Evolutionary conservation across 345 rosid genomes (phyloP), one percentile per base, ranked within the genome.

Genomic region (Brassica cretica): DNA sequence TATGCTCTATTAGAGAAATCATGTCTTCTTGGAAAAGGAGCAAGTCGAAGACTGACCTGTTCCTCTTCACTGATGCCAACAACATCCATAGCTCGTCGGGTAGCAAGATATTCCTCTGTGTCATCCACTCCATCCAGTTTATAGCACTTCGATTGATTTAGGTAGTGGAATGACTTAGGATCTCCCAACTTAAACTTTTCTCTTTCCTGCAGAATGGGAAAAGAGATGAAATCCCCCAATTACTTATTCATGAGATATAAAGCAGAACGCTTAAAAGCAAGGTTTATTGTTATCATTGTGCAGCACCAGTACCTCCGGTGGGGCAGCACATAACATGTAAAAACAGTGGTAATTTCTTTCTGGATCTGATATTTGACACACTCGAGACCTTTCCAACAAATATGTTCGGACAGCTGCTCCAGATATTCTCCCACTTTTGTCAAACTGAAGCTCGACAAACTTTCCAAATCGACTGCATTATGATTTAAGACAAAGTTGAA

Each of bases 271-370:
- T 59, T 32, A 71, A 79, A 2, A 67, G 62, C 30, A 71, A 63
- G 64, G 75, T 24, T 73, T 58, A 63, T 9, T 63, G 29, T 68
- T 68, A 72, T 27, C 21, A 32, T 61, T 16, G 27, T 58, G 67
- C 56, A 66, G 71, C 60, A 73, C 59, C 70, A 82, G 72, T 87
- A 95, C 99, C 97, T 95, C 99, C 16, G 84, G 93, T 5, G 98
- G 98, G 66, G 98, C 97, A 25, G 98, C 92, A 87, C 99, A 95
- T 49, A 95, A 93, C 76, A 93, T 92, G 85, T 95, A 95, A 84
- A 95, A 95, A 80, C 97, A 91, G 71, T 95, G 99, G 75, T 95
- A 95, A 79, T 93, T 95, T 89, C 99, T 90, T 86, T 95, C 99
- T 78, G 99, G 99, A 80, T 88, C 85, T 71, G 97, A 91, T 85